These are phyloP conservation scores for Daldinia concentrica DNA, from an alignment of 495 filamentous ascomycete genomes.

Conservation along the genomic window DNA sequence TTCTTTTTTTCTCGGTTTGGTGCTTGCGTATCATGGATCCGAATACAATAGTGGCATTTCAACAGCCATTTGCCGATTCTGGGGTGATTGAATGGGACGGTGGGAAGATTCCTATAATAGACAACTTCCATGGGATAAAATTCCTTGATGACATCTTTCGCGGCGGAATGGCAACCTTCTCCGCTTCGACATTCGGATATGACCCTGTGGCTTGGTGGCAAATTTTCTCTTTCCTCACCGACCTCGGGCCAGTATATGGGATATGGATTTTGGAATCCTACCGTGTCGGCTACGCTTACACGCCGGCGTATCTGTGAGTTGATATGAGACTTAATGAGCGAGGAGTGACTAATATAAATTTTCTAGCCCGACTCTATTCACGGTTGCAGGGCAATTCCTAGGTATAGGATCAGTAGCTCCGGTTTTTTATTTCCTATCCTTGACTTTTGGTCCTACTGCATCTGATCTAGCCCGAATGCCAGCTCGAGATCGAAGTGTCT, in stretches of 20 bases:
- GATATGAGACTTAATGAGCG: background rate
- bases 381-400: constrained; percentile 16
- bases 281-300: constrained; percentile 9
- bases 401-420: constrained; percentile 24
- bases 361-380: constrained; percentile 25
- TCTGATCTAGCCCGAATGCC: constrained; percentile 10
- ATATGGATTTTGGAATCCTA: constrained; percentile 35
- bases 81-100: constrained; percentile 34
- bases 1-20: constrained; percentile 24
- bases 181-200: constrained; percentile 24
- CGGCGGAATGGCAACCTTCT: constrained; percentile 20
- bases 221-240: constrained; percentile 28
- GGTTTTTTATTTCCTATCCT: constrained; percentile 23
- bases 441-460: constrained; percentile 29
- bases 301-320: constrained; percentile 25
- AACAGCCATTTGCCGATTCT: constrained; percentile 18
- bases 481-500: background rate
- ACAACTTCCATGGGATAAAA: constrained; percentile 22
- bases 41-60: constrained; percentile 2
- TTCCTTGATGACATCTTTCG: constrained; percentile 21
- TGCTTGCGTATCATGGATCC: constrained; percentile 22
- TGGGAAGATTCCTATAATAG: constrained; percentile 17
- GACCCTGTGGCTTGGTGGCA: constrained; percentile 29
- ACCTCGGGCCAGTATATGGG: constrained; percentile 24
- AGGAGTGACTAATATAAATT: background rate